Evolutionary conservation across 139 green algal genomes (phyloP).

Genomic region (Chlamydomonas incerta): DNA sequence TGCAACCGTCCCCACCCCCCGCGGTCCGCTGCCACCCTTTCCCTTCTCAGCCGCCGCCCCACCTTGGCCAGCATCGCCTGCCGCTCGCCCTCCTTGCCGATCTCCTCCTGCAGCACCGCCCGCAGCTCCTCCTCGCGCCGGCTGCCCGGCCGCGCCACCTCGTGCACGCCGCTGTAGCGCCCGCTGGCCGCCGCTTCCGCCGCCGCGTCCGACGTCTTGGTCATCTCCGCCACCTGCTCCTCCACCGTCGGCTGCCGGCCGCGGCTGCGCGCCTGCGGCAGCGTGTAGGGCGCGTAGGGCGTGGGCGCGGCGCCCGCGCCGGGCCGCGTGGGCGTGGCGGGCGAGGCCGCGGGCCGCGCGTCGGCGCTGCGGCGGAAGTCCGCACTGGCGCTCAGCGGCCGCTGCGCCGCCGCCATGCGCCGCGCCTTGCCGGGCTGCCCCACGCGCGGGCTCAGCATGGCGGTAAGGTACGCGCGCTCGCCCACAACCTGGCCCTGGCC

Average conservation of each 20-base stretch:
- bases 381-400: slow-evolving; percentile 2
- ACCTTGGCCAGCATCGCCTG: slow-evolving; percentile 38
- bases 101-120: slow-evolving; percentile 53
- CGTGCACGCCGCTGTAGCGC: slow-evolving; percentile 24
- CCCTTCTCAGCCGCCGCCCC: not conserved
- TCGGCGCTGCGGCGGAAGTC: not conserved
- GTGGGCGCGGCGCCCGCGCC: not conserved
- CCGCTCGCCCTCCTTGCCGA: slow-evolving; percentile 55
- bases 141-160: slow-evolving; percentile 31
- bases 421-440: not conserved
- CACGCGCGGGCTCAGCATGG: slow-evolving; percentile 9
- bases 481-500: not conserved
- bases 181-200: not conserved
- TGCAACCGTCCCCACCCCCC: too few species aligned
- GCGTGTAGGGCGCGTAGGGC: slow-evolving; percentile 1
- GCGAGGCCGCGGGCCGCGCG: not conserved
- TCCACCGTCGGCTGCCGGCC: slow-evolving; percentile 40
- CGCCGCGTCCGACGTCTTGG: not conserved
- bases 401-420: not conserved
- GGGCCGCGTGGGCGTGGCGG: not conserved
- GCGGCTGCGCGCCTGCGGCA: slow-evolving; percentile 21
- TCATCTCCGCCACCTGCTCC: slow-evolving; percentile 23
- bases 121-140: slow-evolving; percentile 56
- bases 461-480: not conserved
- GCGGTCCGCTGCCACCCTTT: too few species aligned